These are phyloP conservation scores for Pyrenochaeta sp. DNA, from an alignment of 2,329 filamentous ascomycete species.

Conservation along the genomic window DNA sequence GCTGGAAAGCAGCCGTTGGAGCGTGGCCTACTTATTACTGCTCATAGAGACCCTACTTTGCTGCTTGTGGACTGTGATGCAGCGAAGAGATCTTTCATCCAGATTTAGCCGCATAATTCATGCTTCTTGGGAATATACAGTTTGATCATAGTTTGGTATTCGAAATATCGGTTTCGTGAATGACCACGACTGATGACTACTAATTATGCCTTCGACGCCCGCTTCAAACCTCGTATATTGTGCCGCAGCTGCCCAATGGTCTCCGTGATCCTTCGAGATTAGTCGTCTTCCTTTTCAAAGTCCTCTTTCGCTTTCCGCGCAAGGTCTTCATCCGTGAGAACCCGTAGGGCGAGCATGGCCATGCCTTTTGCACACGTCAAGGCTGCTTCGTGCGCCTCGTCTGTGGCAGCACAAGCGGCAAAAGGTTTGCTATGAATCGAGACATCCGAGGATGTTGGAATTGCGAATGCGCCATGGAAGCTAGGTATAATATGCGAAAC, in stretches of 20 bases:
- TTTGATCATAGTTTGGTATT: too few relatives aligned
- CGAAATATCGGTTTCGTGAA: conserved; percentile 1
- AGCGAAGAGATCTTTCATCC: too few relatives aligned
- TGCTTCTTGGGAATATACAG: background rate
- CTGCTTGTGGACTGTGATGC: too few relatives aligned
- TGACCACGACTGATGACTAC: too few relatives aligned
- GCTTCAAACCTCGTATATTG: too few relatives aligned
- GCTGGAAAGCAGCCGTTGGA: conserved; percentile 12
- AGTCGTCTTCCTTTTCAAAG: conserved; percentile 21
- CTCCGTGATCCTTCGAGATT: conserved; percentile 1
- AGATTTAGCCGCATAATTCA: too few relatives aligned
- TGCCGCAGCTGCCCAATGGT: too few relatives aligned
- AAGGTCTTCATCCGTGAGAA: conserved; percentile 23
- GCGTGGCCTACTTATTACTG: too few relatives aligned
- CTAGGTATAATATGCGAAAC: conserved; percentile 22
- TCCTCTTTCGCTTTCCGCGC: conserved; percentile 18
- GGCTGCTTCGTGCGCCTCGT: conserved; percentile 50
- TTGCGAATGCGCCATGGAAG: conserved; percentile 59
- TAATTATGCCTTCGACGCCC: too few relatives aligned
- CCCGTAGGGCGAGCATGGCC: conserved; percentile 38
- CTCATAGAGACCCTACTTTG: too few relatives aligned
- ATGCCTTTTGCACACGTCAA: conserved; percentile 57
- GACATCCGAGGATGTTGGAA: conserved; percentile 49
- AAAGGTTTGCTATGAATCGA: conserved; percentile 54
- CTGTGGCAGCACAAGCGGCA: conserved; percentile 53